Evolutionary conservation across 768 basidiomycete species (phyloP), one percentile per base, ranked within the genome.

Genomic region (Leccinum disarticulatum): DNA sequence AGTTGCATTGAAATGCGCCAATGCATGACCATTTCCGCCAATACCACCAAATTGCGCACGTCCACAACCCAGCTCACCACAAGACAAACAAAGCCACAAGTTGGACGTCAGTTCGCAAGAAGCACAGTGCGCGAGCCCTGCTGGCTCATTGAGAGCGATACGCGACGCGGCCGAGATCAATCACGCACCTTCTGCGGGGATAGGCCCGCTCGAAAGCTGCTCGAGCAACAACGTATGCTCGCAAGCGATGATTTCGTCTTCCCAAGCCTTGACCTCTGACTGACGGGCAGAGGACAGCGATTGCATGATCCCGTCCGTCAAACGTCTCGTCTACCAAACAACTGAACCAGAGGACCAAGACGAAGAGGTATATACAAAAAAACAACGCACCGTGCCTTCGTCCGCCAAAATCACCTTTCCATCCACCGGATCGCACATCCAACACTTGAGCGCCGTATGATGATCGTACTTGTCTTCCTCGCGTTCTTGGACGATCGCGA

Each of bases 261-360:
- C 94, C 97, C 97, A 99, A 6, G 97, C 90, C 74, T 97, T 90
- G 52, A 99, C 90, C 68, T 98, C 95, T 0, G 90, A 93, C 70
- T 96, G 90, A 52, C 94, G 91, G 0, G 93, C 90, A 2, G 93
- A 95, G 0, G 94, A 93, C 66, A 93, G 78, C 2, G 94, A 87
- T 2, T 81, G 77, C 85, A 97, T 87, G 57, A 96, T 79, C 0
- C 83, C 85, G 22, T 87, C 81, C 4, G 84, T 77, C 10, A 95
- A 75, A 0, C 76, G 68, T 63, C 81, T 81, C 43, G 85, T 77
- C 85, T 89, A 60, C 4, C 43, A 2, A 33, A 2, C 27, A n/a
- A 28, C 13, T 25, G 1, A 11, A 28, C 1, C 6, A 49, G 0
- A 33, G 11, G 60, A 28, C n/a, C 2, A 6, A 11, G 28, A 51